phyloP scores from a whole-genome alignment of 2,329 filamentous ascomycete genomes.

The Leptographium radiaticola region DNA sequence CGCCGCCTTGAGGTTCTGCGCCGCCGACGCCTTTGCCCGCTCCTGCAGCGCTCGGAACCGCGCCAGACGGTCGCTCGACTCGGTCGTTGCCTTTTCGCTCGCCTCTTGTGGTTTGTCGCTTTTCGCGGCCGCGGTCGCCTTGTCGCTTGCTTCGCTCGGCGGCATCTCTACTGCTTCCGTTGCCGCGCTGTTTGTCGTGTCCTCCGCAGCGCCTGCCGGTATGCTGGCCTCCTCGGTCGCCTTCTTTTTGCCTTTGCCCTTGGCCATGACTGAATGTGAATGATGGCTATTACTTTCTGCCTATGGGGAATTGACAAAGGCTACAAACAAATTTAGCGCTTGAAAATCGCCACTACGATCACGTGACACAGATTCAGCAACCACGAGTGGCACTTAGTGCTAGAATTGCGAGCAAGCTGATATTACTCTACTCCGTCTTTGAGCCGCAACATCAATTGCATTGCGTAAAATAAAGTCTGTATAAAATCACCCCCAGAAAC shows the following conservation, averaged over 20 bases:
- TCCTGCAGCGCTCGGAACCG: conserved; percentile 82
- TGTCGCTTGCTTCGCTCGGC: neutral
- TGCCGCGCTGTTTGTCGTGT: neutral
- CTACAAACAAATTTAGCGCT: too few relatives aligned
- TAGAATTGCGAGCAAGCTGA: too few relatives aligned
- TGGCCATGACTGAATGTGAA: too few relatives aligned
- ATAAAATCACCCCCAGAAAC: too few relatives aligned
- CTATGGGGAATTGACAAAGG: too few relatives aligned
- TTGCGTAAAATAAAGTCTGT: too few relatives aligned
- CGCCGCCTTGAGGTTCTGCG: conserved; percentile 71
- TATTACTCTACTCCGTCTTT: too few relatives aligned
- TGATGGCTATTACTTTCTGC: neutral
- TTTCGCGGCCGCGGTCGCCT: too few relatives aligned
- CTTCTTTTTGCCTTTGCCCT: neutral
- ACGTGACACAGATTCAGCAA: too few relatives aligned
- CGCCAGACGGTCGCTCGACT: conserved; percentile 48
- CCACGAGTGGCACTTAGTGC: too few relatives aligned
- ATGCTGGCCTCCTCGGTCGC: neutral
- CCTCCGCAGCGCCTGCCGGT: neutral
- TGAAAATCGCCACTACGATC: too few relatives aligned
- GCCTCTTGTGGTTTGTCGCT: neutral
- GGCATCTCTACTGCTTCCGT: neutral
- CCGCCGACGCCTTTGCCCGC: conserved; percentile 58
- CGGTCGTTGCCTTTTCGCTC: neutral
- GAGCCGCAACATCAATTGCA: too few relatives aligned